Base-by-base conservation (phyloP, 169 alveolate species). In the Plasmodium ovale region DNA sequence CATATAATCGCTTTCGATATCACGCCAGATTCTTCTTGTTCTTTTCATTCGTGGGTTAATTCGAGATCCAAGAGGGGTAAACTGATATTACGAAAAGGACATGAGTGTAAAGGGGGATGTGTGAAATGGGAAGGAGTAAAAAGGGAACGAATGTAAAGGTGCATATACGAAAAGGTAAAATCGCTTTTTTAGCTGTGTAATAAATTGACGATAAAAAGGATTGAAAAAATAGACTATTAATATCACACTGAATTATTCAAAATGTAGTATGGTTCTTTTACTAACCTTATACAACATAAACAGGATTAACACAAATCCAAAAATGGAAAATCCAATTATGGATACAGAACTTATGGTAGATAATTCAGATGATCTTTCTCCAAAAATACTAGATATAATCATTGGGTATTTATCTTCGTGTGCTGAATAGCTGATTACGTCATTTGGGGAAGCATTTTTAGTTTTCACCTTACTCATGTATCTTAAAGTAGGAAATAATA, bases 271-370 rank as follows among this genome's bases (percentile, higher is more conserved):
- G n/a, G n/a, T n/a, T n/a, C n/a, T 37, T 60, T 29, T 0, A 3
- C 70, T 23, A 27, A 60, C 70, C 70, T 60, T 60, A 37, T 60
- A 60, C 70, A 60, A 37, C 25, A 60, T 60, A 14, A 60, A 60
- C 70, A 60, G 0, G 3, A 12, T 2, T 14, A 60, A 0, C 21
- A 37, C 16, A 21, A 6, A 19, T 16, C 14, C 12, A 60, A 60
- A 1, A 7, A 23, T 37, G n/a, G 70, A n/a, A n/a, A n/a, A n/a
- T n/a, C n/a, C n/a, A n/a, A n/a, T n/a, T n/a, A 23, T 3, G 9
- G 33, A 23, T 6, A 60, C 31, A 29, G 25, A 5, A 19, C 21
- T 23, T 37, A 23, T n/a, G 23, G 16, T 60, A n/a, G 21, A 7
- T 10, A 29, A 14, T 3, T 4, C 16, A 7, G 70, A 23, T n/a